Base-by-base conservation (phyloP, 139 green algal species). In the Chlorella ohadii region DNA sequence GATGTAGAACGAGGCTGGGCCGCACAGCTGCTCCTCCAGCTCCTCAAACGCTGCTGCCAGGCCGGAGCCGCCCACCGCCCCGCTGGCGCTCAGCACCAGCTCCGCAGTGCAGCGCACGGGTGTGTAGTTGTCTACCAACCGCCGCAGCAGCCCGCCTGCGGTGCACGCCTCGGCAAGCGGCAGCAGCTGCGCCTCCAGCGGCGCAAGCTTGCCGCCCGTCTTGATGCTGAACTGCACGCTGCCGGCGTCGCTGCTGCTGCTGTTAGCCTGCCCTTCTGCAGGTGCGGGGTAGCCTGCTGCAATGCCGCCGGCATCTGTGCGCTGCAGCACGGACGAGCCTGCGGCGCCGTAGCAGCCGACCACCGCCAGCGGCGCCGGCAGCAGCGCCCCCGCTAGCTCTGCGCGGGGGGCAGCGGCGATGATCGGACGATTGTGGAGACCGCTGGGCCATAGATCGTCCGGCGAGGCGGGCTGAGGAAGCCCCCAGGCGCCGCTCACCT, bases 1-100 rank as follows among this genome's bases (percentile, higher is more conserved):
- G 22, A 85, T 31, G 38, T 72, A 85, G 16, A 85, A 22, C 13
- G 68, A 27, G 15, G 36, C 28, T 4, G 56, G 33, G 15, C 80
- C 80, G 36, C 80, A 79, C 23, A 85, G 17, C 80, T 85, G 34
- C 56, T 85, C 33, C 6, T 72, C 55, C 0, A 85, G 68, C 56
- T 79, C 36, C 7, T 73, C n/a, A 63, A 79, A 72, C 5, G 80
- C 80, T 15, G 47, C 7, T 13, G 38, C 11, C 66, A 84, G 33
- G 13, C 16, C n/a, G 20, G 38, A 25, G 16, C 16, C 38, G 22
- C 65, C 33, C 25, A 3, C 33, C 1, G 15, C 47, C 25, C 27
- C 41, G 55, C 80, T 64, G 27, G 44, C n/a, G 28, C n/a, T 28
- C 55, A 85, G 68, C 55, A 85, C 70, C 33, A 80, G 56, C 15